phyloP scores from a whole-genome alignment of 805 yeast species.

The Zygosaccharomyces siamensis region DNA sequence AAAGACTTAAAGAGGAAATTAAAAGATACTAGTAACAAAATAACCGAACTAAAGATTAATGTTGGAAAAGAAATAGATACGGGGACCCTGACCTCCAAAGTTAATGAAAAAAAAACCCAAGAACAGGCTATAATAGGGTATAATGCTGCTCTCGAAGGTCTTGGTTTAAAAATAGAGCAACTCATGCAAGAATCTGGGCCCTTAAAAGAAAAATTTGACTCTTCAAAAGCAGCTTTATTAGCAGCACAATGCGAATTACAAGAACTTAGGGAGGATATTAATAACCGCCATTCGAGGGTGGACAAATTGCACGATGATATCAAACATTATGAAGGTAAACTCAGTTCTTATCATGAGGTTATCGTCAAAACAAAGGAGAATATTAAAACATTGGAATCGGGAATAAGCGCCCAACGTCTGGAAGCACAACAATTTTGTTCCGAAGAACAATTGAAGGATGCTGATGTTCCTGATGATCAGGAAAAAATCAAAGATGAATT shows the following conservation, averaged over 20 bases:
- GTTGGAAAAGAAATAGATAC: constrained; percentile 31
- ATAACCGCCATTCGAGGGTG: constrained; percentile 16
- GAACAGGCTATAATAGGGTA: constrained; percentile 26
- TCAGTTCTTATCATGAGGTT: constrained; percentile 14
- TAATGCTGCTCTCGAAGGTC: constrained; percentile 25
- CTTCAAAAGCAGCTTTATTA: constrained; percentile 11
- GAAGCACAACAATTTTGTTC: constrained; percentile 43
- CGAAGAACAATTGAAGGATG: constrained; percentile 41
- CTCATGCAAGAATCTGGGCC: constrained; percentile 20
- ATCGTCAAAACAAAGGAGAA: constrained; percentile 28
- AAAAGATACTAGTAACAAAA: constrained; percentile 28
- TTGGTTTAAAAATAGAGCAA: constrained; percentile 21
- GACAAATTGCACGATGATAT: constrained; percentile 27
- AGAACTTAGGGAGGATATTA: constrained; percentile 18
- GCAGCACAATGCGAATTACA: constrained; percentile 14
- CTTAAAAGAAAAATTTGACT: constrained; percentile 17
- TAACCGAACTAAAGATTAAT: constrained; percentile 24
- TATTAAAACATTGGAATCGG: constrained; percentile 27
- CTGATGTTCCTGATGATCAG: constrained; percentile 39
- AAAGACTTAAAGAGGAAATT: constrained; percentile 25
- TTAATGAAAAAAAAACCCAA: constrained; percentile 23
- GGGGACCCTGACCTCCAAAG: constrained; percentile 23
- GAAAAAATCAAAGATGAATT: constrained; percentile 49
- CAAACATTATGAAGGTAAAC: constrained; percentile 21
- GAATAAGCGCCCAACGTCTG: constrained; percentile 25